Percentiles rank a stretch among this genome's conserved stretches.
phyloP scores from a whole-genome alignment of 495 filamentous ascomycete species.

The Tuber aestivum region DNA sequence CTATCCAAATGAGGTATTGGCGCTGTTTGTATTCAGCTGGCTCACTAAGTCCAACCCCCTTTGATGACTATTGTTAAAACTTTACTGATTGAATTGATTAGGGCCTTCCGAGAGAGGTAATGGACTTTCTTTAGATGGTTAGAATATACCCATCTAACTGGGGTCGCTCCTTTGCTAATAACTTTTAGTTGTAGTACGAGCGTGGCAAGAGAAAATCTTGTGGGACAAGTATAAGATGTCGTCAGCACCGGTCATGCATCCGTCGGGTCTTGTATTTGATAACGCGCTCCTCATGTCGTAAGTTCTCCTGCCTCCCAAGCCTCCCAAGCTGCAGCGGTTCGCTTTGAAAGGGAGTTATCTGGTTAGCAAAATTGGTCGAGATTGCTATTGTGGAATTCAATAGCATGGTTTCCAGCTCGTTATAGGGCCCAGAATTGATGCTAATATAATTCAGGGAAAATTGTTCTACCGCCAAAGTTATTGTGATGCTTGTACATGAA shows the following conservation, averaged over 20 bases:
- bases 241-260: background rate
- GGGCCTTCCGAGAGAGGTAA: background rate
- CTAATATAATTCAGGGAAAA: background rate
- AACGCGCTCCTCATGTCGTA: background rate
- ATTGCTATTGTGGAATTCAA: background rate
- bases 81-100: background rate
- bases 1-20: slow-evolving; percentile 55
- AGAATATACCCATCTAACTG: background rate
- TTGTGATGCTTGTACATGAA: slow-evolving; percentile 46
- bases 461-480: background rate
- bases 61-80: background rate
- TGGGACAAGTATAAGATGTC: slow-evolving; percentile 55
- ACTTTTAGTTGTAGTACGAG: slow-evolving; percentile 63
- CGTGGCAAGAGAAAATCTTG: slow-evolving; percentile 63
- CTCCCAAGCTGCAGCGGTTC: background rate
- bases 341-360: background rate
- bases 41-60: background rate
- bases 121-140: background rate
- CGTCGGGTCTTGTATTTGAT: background rate
- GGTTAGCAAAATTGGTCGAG: background rate
- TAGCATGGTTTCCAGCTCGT: background rate
- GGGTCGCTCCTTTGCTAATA: background rate
- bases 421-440: background rate
- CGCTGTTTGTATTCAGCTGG: slow-evolving; percentile 50
- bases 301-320: background rate